Base-by-base conservation (phyloP, 805 yeast genomes). In the Zygosaccharomyces pseudorouxii region DNA sequence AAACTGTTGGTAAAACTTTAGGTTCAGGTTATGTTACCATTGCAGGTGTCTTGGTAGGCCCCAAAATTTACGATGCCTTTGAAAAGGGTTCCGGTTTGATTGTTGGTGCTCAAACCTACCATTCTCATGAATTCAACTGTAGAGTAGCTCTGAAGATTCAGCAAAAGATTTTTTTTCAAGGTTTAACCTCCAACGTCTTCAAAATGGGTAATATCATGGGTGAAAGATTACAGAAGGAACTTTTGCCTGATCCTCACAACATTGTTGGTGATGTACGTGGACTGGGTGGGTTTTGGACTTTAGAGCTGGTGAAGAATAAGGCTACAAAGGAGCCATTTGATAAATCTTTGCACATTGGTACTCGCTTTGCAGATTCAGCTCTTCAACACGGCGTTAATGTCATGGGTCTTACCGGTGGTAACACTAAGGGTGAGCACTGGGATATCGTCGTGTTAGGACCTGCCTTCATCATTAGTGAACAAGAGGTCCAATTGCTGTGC, bases 201-300 rank as follows among this genome's bases (percentile, higher is more conserved):
- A 62, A 65, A 42, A 67, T 59, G 57, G 82, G 82, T 50, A 68
- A 58, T 48, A 63, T 72, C 50, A 54, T 78, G 56, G 78, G 71
- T 51, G 56, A 55, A 14, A 64, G 60, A 53, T 62, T 78, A 42
- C 62, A 64, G 49, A 64, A 64, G 28, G 62, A 63, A 35, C 54
- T 75, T 16, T 43, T 59, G n/a, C 39, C 54, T 9, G 65, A 66
- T 41, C 67, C 67, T 38, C 59, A 58, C 50, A 64, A 64, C 45
- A 68, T 73, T 45, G 80, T 72, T 19, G 86, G 84, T 50, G 81
- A 81, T 55, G 74, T 81, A 33, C 73, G 86, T 64, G 86, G 86
- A 47, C 68, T 78, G 49, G 86, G 85, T 52, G 76, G 79, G 35
- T 81, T 81, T 65, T 71, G 82, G 75, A 70, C 80, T 4, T 57